Evolutionary conservation across 164 flowering plant species (phyloP).

Genomic region (Umbellularia californica): DNA sequence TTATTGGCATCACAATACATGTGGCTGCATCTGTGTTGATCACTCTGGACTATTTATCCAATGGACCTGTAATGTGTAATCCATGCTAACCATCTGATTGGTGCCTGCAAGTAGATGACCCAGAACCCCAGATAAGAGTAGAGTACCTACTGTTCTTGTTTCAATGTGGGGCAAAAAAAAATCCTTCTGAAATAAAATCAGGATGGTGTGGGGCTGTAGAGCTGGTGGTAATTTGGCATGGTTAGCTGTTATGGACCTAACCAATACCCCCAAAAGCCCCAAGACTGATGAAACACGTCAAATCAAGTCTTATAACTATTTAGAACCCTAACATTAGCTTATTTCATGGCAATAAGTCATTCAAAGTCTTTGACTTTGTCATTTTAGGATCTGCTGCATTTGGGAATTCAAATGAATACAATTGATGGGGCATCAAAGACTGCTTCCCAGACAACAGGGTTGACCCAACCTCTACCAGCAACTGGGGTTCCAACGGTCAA

Average conservation of each 20-base stretch:
- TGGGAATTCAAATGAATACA: constrained; percentile 7
- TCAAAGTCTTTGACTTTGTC: background rate
- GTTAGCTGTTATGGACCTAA: too few species aligned
- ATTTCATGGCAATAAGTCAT: background rate
- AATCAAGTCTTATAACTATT: too few species aligned
- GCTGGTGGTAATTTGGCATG: background rate
- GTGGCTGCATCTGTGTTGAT: background rate
- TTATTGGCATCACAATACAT: too few species aligned
- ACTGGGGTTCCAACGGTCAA: constrained; percentile 5
- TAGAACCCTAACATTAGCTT: too few species aligned
- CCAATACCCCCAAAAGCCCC: too few species aligned
- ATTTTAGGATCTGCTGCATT: background rate
- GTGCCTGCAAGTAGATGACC: background rate
- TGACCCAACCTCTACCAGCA: constrained; percentile 3
- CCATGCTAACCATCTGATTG: constrained; percentile 2
- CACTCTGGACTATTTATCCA: background rate
- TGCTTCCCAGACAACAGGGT: constrained; percentile 10
- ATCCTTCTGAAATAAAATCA: background rate
- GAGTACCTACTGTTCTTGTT: background rate
- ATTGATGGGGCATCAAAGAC: constrained; percentile 4
- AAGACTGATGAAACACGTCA: too few species aligned
- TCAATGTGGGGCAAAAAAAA: background rate
- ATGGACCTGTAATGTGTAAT: background rate
- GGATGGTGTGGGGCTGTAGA: constrained; percentile 1
- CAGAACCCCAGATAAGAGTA: background rate